Evolutionary conservation across 2,329 filamentous ascomycete genomes (phyloP).

Genomic region (Gaeumannomyces tritici): DNA sequence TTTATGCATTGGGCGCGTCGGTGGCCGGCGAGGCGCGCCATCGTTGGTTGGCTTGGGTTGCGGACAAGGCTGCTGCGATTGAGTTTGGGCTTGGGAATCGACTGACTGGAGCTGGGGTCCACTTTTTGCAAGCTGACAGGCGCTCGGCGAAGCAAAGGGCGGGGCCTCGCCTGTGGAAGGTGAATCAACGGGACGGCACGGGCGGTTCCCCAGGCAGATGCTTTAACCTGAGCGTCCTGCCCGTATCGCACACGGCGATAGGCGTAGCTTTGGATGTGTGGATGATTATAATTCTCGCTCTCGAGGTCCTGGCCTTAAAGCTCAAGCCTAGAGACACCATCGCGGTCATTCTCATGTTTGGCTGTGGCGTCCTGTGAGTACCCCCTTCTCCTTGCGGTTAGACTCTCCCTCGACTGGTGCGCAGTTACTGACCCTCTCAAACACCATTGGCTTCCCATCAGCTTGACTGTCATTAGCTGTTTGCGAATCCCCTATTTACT

Average conservation of each 20-base stretch:
- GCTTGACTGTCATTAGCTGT: background rate
- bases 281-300: background rate
- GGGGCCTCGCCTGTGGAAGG: too few relatives aligned
- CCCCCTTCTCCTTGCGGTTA: too few relatives aligned
- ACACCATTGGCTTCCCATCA: background rate
- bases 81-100: too few relatives aligned
- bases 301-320: background rate
- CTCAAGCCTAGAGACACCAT: background rate
- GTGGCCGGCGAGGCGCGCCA: too few relatives aligned
- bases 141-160: too few relatives aligned
- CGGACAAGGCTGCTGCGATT: too few relatives aligned
- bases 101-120: too few relatives aligned
- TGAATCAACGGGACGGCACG: background rate
- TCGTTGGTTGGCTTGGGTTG: too few relatives aligned
- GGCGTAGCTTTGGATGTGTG: background rate
- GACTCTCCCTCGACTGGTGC: too few relatives aligned
- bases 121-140: too few relatives aligned
- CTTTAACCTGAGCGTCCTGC: conserved; percentile 4
- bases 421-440: background rate
- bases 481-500: background rate
- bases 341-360: background rate
- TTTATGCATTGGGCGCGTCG: too few relatives aligned
- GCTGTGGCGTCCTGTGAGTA: conserved; percentile 1
- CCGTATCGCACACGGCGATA: background rate
- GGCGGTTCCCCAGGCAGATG: background rate